Evolutionary conservation across 164 flowering plant genomes (phyloP), one percentile per base, ranked within the genome.

Genomic region (Malania oleifera): DNA sequence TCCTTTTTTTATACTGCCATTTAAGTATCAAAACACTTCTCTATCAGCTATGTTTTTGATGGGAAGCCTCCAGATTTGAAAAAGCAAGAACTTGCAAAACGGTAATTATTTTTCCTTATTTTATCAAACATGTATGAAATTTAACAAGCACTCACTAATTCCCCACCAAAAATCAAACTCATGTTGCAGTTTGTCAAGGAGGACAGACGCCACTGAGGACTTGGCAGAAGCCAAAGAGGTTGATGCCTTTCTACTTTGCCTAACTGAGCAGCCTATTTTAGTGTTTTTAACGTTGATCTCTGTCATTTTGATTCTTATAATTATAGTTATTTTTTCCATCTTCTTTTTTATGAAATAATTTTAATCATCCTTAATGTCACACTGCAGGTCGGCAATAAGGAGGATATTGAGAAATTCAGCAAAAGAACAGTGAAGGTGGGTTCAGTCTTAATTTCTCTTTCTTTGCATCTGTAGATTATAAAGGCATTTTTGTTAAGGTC

Each of bases 1-100:
- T 19, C 20, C 23, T 1, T 22, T 25, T 44, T 3, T 44, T 13
- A 24, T 43, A 38, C 18, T 53, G 18, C 5, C 20, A 24, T 18
- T 14, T 14, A 0, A 5, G 0, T 28, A n/a, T n/a, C n/a, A n/a
- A n/a, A n/a, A n/a, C n/a, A n/a, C n/a, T 6, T 52, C 52, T 41
- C 8, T 60, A 28, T 64, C 77, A 95, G 99, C 59, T 95, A 85
- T 80, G 99, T 91, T 31, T 95, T 91, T 72, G 96, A 95, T 66
- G 96, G 99, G 62, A 60, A 70, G 67, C 96, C 99, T 20, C 99
- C 99, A 1, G 98, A 85, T 43, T 60, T 95, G 76, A 95, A 95
- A 69, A 89, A 76, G 41, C 84, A 89, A 70, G 98, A 95, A 72
- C 87, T 91, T 57, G 86, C 90, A 46, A 87, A 95, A 68, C 82